Base-by-base conservation (phyloP, 441 rosid genomes). In the Pelargonium australe region DNA sequence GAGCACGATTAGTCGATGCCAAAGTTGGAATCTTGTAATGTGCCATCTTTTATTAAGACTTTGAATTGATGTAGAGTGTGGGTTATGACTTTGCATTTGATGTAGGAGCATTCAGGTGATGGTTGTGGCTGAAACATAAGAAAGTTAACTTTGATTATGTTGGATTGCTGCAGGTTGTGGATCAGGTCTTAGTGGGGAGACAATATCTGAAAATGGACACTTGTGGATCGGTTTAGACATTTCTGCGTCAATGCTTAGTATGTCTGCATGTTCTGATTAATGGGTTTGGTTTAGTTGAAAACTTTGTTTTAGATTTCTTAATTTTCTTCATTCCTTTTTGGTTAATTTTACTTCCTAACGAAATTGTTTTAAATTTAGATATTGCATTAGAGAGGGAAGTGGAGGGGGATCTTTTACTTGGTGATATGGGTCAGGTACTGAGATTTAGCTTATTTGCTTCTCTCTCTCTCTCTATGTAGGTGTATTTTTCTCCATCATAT, bases 391-490 rank as follows among this genome's bases (percentile, higher is more conserved):
- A 94, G 76, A 83, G 92, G 19, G 96, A 94, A 77, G 92, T 81
- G 62, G 91, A 91, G 62, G 96, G 97, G 19, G 99, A 94, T 86
- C 88, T 94, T 44, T 74, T 94, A 76, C 96, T 91, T 69, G 87
- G 88, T 40, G 98, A 93, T 81, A 89, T 91, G 98, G 98, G 98
- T 20, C 97, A 91, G 96, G 96, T 93, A 67, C 60, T 37, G 37
- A 31, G 37, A 31, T 4, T 31, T 31, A 31, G 37, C 37, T 31
- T 20, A 20, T 20, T 20, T 20, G 0, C 23, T 20, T 20, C 23
- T 20, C 23, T 20, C 23, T 20, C 5, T 31, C 37, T 31, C 37
- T 31, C 37, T 31, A 2, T 31, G 37, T 31, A 31, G 37, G 37
- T 31, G 3, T 31, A 31, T 20, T 31, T 31, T 31, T 3, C 37